These are phyloP conservation scores for Thalassiosira livingstoniorum DNA, from an alignment of 352 stramenopile species.

Conservation along the genomic window DNA sequence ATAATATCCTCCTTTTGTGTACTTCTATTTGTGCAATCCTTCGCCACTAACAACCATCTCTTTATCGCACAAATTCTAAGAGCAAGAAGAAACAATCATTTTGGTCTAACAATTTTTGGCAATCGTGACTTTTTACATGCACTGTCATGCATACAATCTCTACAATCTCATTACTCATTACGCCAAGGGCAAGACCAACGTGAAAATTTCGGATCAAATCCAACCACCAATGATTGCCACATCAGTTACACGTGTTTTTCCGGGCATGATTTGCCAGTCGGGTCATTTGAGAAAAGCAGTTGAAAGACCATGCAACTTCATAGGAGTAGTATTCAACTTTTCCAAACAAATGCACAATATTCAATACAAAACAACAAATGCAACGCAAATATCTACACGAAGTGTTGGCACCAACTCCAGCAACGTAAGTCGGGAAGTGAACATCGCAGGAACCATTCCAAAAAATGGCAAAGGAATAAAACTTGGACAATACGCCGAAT, in stretches of 20 bases:
- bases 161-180: too few species aligned
- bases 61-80: too few species aligned
- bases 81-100: too few species aligned
- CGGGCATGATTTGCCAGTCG: not conserved
- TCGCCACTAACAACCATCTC: too few species aligned
- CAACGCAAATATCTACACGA: not conserved
- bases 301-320: not conserved
- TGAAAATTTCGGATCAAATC: too few species aligned
- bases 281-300: not conserved
- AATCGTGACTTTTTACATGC: too few species aligned
- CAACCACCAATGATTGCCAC: too few species aligned
- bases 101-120: too few species aligned
- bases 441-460: conserved; percentile 70
- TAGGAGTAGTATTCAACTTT: not conserved
- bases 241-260: not conserved
- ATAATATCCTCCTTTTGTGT: too few species aligned
- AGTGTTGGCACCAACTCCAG: not conserved
- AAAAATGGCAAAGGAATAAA: conserved; percentile 56
- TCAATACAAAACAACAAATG: not conserved
- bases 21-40: too few species aligned
- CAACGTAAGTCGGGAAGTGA: not conserved
- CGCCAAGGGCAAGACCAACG: too few species aligned
- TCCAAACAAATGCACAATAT: not conserved
- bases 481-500: conserved; percentile 73
- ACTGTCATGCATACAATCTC: too few species aligned